Evolutionary conservation across 2,329 filamentous ascomycete genomes (phyloP).

Genomic region (Cladosporium sp.): DNA sequence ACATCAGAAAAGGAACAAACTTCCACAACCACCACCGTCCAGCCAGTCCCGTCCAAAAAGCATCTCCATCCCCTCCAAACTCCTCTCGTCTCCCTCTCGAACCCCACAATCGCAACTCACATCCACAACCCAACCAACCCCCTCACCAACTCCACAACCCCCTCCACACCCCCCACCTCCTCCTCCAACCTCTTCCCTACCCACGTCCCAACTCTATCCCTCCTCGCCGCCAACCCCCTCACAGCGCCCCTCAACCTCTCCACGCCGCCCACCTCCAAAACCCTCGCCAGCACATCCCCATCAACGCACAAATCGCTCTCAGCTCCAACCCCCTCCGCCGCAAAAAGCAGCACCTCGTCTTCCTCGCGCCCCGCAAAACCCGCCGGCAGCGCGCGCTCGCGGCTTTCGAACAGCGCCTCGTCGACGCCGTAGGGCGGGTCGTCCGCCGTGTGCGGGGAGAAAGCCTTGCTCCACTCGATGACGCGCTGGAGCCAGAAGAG

Average conservation of each 20-base stretch:
- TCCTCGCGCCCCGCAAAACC: slow-evolving; percentile 22
- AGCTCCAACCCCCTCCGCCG: slow-evolving; percentile 11
- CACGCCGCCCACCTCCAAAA: slow-evolving; percentile 26
- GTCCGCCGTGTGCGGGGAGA: slow-evolving; percentile 22
- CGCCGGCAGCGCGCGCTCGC: slow-evolving; percentile 20
- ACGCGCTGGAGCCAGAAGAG: slow-evolving; percentile 69
- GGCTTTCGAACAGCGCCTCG: slow-evolving; percentile 12
- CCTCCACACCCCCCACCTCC: slow-evolving; percentile 20
- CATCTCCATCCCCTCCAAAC: background rate
- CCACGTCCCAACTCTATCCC: slow-evolving; percentile 26
- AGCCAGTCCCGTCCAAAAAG: background rate
- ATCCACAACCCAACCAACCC: slow-evolving; percentile 23
- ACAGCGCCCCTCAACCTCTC: slow-evolving; percentile 19
- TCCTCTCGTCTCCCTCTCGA: background rate
- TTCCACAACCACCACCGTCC: too few relatives aligned
- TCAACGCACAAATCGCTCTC: slow-evolving; percentile 34
- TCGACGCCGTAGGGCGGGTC: slow-evolving; percentile 13
- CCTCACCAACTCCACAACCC: slow-evolving; percentile 17
- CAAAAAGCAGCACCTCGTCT: slow-evolving; percentile 22
- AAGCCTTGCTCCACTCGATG: slow-evolving; percentile 28
- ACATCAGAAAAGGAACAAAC: too few relatives aligned
- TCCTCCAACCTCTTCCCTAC: slow-evolving; percentile 26
- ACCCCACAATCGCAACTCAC: slow-evolving; percentile 5
- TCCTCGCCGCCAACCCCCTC: slow-evolving; percentile 14
- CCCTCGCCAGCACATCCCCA: slow-evolving; percentile 35